Evolutionary conservation across 139 green algal genomes (phyloP).

Genomic region (Chlorella sp.): DNA sequence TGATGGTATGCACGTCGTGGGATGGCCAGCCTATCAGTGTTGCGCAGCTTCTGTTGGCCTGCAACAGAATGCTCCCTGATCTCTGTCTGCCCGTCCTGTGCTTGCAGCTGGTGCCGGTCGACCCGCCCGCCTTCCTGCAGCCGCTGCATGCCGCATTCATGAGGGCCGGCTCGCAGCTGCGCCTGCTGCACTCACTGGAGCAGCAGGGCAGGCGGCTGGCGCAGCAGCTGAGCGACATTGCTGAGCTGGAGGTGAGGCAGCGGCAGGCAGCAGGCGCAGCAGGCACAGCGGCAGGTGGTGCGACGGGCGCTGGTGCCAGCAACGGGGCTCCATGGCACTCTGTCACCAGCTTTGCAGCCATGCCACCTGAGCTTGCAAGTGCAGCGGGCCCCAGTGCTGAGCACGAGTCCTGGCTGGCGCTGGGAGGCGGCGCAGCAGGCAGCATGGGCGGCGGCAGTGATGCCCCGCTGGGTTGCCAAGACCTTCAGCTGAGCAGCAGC

Average conservation of each 20-base stretch:
- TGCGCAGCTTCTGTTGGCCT: no score
- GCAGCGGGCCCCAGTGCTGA: background rate
- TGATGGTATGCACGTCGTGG: no score
- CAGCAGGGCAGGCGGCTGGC: conserved; percentile 16
- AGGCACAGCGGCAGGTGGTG: background rate
- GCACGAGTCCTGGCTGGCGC: background rate
- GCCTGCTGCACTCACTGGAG: conserved; percentile 36
- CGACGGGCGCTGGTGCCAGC: no score
- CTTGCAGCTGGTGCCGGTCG: conserved; percentile 19
- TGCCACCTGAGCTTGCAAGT: background rate
- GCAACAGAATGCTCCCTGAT: no score
- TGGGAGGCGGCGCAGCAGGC: background rate
- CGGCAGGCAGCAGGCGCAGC: background rate
- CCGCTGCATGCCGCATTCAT: conserved; percentile 38
- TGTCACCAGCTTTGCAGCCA: background rate
- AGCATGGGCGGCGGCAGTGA: background rate
- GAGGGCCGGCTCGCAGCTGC: conserved; percentile 32
- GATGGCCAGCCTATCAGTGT: no score
- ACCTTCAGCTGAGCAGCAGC: background rate
- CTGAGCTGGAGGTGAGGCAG: background rate
- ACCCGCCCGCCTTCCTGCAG: conserved; percentile 29
- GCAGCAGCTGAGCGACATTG: background rate
- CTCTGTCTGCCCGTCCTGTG: no score
- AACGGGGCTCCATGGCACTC: background rate
- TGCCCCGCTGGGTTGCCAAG: background rate